Percentiles rank a stretch among this genome's conserved stretches.
phyloP scores from a whole-genome alignment of 2,329 filamentous ascomycete species.

The Epichloe sylvatica region DNA sequence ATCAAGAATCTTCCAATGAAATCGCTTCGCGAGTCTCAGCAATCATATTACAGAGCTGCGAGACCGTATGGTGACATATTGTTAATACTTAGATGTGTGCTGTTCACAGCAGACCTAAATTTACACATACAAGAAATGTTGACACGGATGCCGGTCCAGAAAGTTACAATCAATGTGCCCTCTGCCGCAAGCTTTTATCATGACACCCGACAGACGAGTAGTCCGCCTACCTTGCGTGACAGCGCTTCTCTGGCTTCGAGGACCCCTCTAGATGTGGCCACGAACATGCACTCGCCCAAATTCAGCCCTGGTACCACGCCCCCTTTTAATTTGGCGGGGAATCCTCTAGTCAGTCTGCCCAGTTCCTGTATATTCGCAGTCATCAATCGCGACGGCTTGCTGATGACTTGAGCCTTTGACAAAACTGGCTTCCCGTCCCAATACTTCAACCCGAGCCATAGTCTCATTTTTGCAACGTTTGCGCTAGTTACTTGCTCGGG shows the following conservation, averaged over 20 bases:
- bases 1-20: neutral
- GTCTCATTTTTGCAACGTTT: conserved; percentile 59
- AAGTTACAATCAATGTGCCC: no score
- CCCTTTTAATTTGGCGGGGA: conserved; percentile 38
- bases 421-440: conserved; percentile 71
- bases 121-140: no score
- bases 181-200: conserved; percentile 13
- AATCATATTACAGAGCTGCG: neutral
- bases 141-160: no score
- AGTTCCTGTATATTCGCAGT: conserved; percentile 50
- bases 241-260: conserved; percentile 74
- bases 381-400: conserved; percentile 60
- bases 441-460: conserved; percentile 90
- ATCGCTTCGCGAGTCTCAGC: neutral
- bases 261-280: conserved; percentile 64
- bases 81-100: neutral
- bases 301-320: conserved; percentile 59
- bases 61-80: neutral
- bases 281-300: conserved; percentile 69
- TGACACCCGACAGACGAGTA: conserved; percentile 59
- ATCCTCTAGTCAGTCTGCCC: conserved; percentile 52
- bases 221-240: conserved; percentile 64
- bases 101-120: neutral
- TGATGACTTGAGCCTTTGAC: conserved; percentile 49
- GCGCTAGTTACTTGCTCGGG: conserved; percentile 46